Evolutionary conservation across 805 yeast species (phyloP).

Genomic region (Blastobotrys terrestris): DNA sequence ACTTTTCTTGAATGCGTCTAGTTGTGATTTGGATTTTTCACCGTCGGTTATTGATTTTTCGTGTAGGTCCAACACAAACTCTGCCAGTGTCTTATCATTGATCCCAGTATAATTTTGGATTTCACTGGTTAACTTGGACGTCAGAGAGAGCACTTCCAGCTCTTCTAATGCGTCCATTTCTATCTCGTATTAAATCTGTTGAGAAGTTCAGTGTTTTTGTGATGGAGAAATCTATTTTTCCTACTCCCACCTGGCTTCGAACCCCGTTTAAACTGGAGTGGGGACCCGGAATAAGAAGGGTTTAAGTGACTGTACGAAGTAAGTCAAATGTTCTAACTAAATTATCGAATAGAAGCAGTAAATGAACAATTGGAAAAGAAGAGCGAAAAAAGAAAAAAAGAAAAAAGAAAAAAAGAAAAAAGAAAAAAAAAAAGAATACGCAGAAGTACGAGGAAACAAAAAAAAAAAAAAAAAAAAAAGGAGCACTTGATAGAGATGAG

Average conservation of each 20-base stretch:
- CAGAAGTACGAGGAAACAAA: too few species aligned
- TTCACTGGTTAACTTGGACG: conserved; percentile 31
- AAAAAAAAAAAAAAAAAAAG: too few species aligned
- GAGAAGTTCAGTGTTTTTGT: too few species aligned
- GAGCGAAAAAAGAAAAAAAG: too few species aligned
- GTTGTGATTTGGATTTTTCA: conserved; percentile 17
- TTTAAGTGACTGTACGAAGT: too few species aligned
- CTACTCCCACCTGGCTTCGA: background rate
- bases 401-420: too few species aligned
- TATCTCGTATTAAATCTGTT: background rate
- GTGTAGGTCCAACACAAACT: conserved; percentile 40
- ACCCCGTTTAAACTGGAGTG: too few species aligned
- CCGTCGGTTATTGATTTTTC: conserved; percentile 14
- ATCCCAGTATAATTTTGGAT: conserved; percentile 32
- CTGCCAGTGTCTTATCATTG: conserved; percentile 41
- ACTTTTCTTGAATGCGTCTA: conserved; percentile 33
- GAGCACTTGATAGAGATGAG: background rate
- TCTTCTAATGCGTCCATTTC: conserved; percentile 28
- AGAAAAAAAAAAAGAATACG: too few species aligned
- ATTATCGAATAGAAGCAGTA: too few species aligned
- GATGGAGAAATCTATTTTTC: background rate
- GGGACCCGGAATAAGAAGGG: too few species aligned
- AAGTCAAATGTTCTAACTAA: too few species aligned
- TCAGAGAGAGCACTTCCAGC: conserved; percentile 26
- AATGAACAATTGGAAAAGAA: too few species aligned